Evolutionary conservation across 495 filamentous ascomycete genomes (phyloP), one percentile per base, ranked within the genome.

Genomic region (Aspergillus coremiiformis): DNA sequence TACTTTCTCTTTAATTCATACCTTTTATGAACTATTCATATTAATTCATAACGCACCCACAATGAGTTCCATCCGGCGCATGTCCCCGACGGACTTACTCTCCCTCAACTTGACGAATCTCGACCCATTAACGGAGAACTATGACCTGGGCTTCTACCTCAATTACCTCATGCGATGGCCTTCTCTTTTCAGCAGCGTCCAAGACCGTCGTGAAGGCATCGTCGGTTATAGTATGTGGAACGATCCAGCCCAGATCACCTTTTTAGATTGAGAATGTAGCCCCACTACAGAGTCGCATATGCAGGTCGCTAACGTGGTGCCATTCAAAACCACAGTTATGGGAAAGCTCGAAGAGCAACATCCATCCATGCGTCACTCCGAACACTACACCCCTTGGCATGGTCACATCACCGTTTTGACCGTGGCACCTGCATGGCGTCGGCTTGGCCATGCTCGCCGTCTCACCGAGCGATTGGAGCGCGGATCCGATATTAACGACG

Each of bases 401-500:
- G 93, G 91, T 24, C 93, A 98, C 71, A 95, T 98, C 69, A 98
- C 93, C 15, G 91, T 91, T 33, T 76, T 98, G 15, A 96, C 93
- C 3, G 89, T 98, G 21, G 87, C 91, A 12, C 93, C 93, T 0
- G 80, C 84, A 58, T 89, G 84, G 52, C 84, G 92, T 15, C 83
- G 92, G 23, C 80, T 90, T 20, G 92, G 93, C 21, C 84, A 95
- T 43, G 93, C 92, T 23, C 85, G 84, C 45, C 78, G 78, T 23
- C 78, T 97, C 23, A 90, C 86, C 5, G 77, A 83, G 63, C 81
- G 85, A 42, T 79, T 98, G 35, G 90, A 96, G 69, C 77, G 73
- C 14, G 82, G 78, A 1, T 89, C 89, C 3, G 89, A 95, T 55
- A 82, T 81, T 35, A 81, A 86, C 55, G 69, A 91, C 42, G 87